Evolutionary conservation across 2,329 filamentous ascomycete species (phyloP).

Genomic region (Cordyceps farinosa): DNA sequence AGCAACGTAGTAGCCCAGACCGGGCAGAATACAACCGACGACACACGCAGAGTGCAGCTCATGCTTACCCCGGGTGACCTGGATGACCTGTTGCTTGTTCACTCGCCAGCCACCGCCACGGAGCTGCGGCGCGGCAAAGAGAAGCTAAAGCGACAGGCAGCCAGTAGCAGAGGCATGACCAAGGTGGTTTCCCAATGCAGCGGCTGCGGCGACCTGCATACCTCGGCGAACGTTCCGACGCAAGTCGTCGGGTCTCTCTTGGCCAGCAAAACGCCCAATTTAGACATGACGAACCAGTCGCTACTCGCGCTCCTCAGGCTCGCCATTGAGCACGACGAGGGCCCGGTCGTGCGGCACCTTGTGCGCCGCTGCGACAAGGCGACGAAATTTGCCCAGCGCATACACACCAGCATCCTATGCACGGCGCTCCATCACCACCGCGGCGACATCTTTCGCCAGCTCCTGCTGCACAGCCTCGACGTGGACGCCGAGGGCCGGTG

Average conservation of each 20-base stretch:
- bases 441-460: not conserved
- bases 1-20: not conserved
- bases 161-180: not conserved
- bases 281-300: not conserved
- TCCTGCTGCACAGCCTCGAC: slow-evolving; percentile 2
- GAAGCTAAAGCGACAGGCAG: not conserved
- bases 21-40: not conserved
- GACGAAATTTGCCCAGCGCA: not conserved
- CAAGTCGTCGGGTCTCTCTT: not conserved
- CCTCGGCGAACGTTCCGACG: not conserved
- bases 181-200: not conserved
- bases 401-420: not conserved
- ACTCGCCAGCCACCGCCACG: not conserved
- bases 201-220: not conserved
- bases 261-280: not conserved
- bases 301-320: not conserved
- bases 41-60: not conserved
- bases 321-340: not conserved
- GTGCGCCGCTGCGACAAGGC: not conserved
- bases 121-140: not conserved
- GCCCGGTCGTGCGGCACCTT: not conserved
- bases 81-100: not conserved
- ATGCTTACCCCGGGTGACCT: not conserved
- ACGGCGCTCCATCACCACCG: not conserved
- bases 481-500: not conserved